Evolutionary conservation across 1,284 basidiomycete species (phyloP).

Genomic region (Naganishia liquefaciens): DNA sequence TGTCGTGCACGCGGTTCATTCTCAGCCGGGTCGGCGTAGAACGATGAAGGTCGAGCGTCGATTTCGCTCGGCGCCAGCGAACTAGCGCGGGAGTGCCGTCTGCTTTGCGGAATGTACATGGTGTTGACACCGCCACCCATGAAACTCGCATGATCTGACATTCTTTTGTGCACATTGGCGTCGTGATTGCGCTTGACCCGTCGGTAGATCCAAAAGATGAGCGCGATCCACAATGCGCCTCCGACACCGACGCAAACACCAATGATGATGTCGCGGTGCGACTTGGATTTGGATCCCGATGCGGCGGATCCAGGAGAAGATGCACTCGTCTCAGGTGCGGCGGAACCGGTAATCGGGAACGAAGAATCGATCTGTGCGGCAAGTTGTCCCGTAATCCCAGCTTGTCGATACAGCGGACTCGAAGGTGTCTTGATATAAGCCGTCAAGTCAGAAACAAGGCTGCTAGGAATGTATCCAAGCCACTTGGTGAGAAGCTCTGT

Average conservation of each 20-base stretch:
- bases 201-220: slow-evolving; percentile 54
- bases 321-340: slow-evolving; percentile 19
- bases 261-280: slow-evolving; percentile 51
- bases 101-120: slow-evolving; percentile 34
- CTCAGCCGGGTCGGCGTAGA: slow-evolving; percentile 54
- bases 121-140: slow-evolving; percentile 43
- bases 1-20: slow-evolving; percentile 41
- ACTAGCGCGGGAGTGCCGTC: slow-evolving; percentile 38
- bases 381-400: slow-evolving; percentile 50
- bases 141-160: slow-evolving; percentile 48
- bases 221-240: slow-evolving; percentile 49
- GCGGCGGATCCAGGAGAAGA: slow-evolving; percentile 25
- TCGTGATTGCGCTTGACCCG: slow-evolving; percentile 52
- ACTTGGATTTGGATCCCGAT: slow-evolving; percentile 30
- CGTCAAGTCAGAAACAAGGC: slow-evolving; percentile 48
- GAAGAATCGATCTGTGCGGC: slow-evolving; percentile 53
- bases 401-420: slow-evolving; percentile 53
- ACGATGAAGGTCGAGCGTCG: slow-evolving; percentile 53
- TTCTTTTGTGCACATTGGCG: slow-evolving; percentile 49
- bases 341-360: slow-evolving; percentile 48
- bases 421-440: slow-evolving; percentile 44
- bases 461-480: slow-evolving; percentile 52
- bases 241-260: slow-evolving; percentile 54
- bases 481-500: slow-evolving; percentile 51
- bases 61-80: slow-evolving; percentile 52